Evolutionary conservation across 176 grass and related monocot genomes (phyloP), one percentile per base, ranked within the genome.

Genomic region (Areca catechu): DNA sequence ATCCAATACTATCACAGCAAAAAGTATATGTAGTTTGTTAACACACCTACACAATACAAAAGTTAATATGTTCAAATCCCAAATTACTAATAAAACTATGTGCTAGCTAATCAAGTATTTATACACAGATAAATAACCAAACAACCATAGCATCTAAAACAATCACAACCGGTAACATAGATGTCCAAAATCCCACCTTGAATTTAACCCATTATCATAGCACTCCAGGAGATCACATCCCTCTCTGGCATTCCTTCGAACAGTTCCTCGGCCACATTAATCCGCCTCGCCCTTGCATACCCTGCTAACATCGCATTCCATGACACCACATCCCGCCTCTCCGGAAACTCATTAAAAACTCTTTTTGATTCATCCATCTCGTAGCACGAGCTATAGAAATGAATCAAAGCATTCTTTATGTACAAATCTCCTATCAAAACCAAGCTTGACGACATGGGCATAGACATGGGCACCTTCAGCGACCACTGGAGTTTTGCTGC

Each of bases 191-290:
- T 60, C 27, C 71, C 78, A 56, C 48, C 65, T 57, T 89, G 76
- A 20, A 85, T 78, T 58, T 89, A 76, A 10, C 74, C 86, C n/a
- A 72, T 43, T 19, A 89, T 66, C 22, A 89, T 0, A 1, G 86
- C 82, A 22, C 81, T 89, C 81, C 86, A 89, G 16, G 86, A 89
- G 58, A 89, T 65, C 66, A 51, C 50, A 19, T 85, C 81, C 68
- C 71, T 81, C 1, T 54, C 50, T 5, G 81, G 53, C 77, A 89
- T 89, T 85, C 48, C 62, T 0, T 78, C 77, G 22, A 89, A 85
- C 78, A 85, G 0, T 49, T 79, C 27, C 22, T 53, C 22, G 10
- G 81, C 81, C 14, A 19, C 37, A 20, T 0, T 48, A n/a, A 57
- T 34, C 77, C 34, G 65, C 53, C 81, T 71, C 12, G 67, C 54